phyloP scores from a whole-genome alignment of 2,329 filamentous ascomycete species.

The Berkeleyomyces basicola region DNA sequence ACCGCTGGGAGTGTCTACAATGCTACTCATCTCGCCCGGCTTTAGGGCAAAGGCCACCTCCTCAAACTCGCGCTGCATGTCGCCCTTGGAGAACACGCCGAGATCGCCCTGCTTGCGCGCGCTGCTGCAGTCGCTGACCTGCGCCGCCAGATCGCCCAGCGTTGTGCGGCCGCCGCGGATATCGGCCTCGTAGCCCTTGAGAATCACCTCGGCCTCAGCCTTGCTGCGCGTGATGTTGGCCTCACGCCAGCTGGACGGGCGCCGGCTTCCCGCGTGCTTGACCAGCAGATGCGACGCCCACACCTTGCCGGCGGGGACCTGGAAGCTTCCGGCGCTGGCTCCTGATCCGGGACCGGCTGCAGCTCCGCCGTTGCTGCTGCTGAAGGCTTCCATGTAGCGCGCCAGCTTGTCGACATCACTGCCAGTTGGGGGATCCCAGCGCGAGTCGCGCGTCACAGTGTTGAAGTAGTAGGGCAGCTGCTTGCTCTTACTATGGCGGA shows the following conservation, averaged over 20 bases:
- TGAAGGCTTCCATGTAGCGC: slow-evolving; percentile 78
- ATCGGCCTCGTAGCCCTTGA: slow-evolving; percentile 55
- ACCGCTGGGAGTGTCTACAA: slow-evolving; percentile 86
- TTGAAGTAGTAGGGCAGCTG: slow-evolving; percentile 99
- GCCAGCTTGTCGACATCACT: slow-evolving; percentile 89
- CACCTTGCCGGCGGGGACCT: slow-evolving; percentile 60
- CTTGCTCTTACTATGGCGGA: slow-evolving; percentile 95
- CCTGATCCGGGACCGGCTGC: not conserved
- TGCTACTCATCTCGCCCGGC: slow-evolving; percentile 67
- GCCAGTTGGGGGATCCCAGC: slow-evolving; percentile 82
- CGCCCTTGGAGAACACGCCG: slow-evolving; percentile 82
- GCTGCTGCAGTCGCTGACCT: slow-evolving; percentile 90
- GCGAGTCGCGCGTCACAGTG: slow-evolving; percentile 64
- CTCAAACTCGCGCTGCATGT: slow-evolving; percentile 99
- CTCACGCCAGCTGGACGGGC: slow-evolving; percentile 87
- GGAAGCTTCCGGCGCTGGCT: slow-evolving; percentile 24
- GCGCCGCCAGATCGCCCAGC: slow-evolving; percentile 70
- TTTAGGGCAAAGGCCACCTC: slow-evolving; percentile 84
- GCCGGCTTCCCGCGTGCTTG: slow-evolving; percentile 77
- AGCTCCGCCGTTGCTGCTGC: slow-evolving; percentile 38
- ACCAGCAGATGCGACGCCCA: slow-evolving; percentile 83
- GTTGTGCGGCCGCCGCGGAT: slow-evolving; percentile 54
- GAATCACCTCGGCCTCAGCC: slow-evolving; percentile 67
- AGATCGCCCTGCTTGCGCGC: slow-evolving; percentile 87
- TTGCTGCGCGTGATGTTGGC: slow-evolving; percentile 74